A percentile compares a stretch with the other conserved stretches of the same genome.
phyloP scores from a whole-genome alignment of 345 rosid genomes.

The Populus tremula region DNA sequence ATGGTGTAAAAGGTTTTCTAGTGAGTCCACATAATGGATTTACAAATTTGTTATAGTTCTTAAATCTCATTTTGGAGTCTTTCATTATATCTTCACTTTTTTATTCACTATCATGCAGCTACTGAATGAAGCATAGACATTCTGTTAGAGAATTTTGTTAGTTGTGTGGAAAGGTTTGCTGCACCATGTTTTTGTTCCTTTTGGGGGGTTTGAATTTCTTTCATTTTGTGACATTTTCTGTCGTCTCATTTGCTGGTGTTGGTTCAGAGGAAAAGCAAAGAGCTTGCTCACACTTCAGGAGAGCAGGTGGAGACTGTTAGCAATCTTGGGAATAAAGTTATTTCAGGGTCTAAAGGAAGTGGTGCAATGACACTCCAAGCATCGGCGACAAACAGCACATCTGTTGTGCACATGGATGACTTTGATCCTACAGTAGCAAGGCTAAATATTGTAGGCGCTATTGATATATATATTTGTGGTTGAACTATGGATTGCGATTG shows the following conservation, averaged over 20 bases:
- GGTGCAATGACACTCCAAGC: conserved; percentile 28
- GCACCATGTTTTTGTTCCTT: not conserved
- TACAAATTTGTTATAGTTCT: not conserved
- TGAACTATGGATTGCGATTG: conserved; percentile 8
- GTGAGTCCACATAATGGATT: not conserved
- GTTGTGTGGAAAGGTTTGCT: not conserved
- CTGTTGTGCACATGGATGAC: conserved; percentile 56
- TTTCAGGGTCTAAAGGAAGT: conserved; percentile 56
- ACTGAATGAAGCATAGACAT: not conserved
- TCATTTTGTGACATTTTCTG: not conserved
- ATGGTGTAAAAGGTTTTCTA: not conserved
- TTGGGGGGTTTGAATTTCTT: not conserved
- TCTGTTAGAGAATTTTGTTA: not conserved
- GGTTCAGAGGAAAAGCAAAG: conserved; percentile 65
- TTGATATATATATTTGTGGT: not conserved
- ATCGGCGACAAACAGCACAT: conserved; percentile 35
- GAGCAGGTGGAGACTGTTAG: conserved; percentile 57
- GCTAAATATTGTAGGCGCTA: conserved; percentile 65
- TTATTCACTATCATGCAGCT: not conserved
- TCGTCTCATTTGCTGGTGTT: conserved; percentile 21
- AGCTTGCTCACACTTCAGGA: conserved; percentile 60
- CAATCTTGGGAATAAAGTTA: conserved; percentile 43
- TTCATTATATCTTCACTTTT: not conserved
- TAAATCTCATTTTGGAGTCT: not conserved
- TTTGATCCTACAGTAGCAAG: conserved; percentile 70